These are phyloP conservation scores for Gossypium gossypioides DNA, from an alignment of 441 rosid species.

Conservation along the genomic window DNA sequence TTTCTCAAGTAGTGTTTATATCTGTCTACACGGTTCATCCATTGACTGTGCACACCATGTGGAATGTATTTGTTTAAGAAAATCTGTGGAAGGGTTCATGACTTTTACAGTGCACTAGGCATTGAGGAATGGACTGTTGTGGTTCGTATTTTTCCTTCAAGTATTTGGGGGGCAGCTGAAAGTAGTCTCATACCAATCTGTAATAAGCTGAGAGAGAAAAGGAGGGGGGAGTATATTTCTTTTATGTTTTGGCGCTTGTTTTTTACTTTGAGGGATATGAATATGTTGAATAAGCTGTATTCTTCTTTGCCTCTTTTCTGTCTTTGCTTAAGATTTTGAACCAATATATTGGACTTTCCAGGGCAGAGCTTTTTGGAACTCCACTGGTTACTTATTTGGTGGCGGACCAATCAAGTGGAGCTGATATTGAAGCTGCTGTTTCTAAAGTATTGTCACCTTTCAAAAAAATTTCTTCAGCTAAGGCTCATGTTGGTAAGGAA, in stretches of 20 bases:
- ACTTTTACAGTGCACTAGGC: slow-evolving; percentile 1
- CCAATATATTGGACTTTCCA: slow-evolving; percentile 22
- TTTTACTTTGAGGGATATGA: background rate
- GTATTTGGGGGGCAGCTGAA: background rate
- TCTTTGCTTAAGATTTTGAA: slow-evolving; percentile 14
- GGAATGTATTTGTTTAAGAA: background rate
- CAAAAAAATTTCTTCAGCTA: slow-evolving; percentile 32
- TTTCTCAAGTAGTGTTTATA: background rate
- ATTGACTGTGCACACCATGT: background rate
- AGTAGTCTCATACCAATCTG: background rate
- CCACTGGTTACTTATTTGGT: background rate
- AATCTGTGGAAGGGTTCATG: background rate
- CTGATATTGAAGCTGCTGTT: slow-evolving; percentile 47
- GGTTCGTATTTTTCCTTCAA: background rate
- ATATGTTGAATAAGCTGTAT: background rate
- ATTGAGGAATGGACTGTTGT: background rate
- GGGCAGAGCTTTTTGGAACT: slow-evolving; percentile 26
- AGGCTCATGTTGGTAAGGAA: slow-evolving; percentile 30
- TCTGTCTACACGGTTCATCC: background rate
- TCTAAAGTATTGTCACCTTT: slow-evolving; percentile 52
- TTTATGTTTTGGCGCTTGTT: background rate
- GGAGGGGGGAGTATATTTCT: background rate
- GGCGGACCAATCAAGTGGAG: slow-evolving; percentile 43
- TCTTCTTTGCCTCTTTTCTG: background rate
- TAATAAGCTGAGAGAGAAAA: background rate